phyloP scores from a whole-genome alignment of 371 early-diverging fungal genomes.

The Parasitella parasitica region DNA sequence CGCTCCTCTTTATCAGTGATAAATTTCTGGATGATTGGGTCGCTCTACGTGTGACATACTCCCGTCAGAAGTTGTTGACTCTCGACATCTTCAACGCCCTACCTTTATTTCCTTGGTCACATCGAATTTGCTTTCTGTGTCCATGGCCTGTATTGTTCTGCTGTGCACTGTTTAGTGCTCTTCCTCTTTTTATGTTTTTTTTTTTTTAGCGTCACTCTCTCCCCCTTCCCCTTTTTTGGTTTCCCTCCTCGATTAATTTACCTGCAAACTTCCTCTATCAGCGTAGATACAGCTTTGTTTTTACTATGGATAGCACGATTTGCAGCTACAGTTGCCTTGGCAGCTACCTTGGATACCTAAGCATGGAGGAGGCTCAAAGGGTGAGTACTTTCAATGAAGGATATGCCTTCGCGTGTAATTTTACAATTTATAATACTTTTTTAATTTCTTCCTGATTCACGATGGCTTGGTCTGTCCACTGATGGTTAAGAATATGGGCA shows the following conservation, averaged over 20 bases:
- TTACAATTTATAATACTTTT: conserved; percentile 6
- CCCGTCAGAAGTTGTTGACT: background rate
- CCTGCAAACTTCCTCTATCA: conserved; percentile 25
- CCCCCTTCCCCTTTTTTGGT: background rate
- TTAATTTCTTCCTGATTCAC: conserved; percentile 4
- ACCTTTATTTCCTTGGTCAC: conserved; percentile 21
- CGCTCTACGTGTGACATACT: conserved; percentile 5
- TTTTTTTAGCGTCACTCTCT: background rate
- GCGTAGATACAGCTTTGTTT: conserved; percentile 1
- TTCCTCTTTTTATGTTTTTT: background rate
- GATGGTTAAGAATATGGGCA: conserved; percentile 24
- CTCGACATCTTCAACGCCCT: background rate
- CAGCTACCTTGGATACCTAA: conserved; percentile 2
- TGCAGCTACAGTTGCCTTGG: background rate
- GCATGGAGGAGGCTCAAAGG: background rate
- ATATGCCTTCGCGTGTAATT: background rate
- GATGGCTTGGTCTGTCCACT: conserved; percentile 14
- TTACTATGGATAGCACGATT: background rate
- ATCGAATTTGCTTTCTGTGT: conserved; percentile 1
- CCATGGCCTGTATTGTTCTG: conserved; percentile 18
- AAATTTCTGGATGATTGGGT: conserved; percentile 16
- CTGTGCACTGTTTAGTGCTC: background rate
- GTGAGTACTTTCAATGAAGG: background rate
- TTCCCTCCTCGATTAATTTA: conserved; percentile 6
- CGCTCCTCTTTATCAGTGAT: background rate